Base-by-base conservation (phyloP, 1,284 basidiomycete species). In the Leucoagaricus sp. region DNA sequence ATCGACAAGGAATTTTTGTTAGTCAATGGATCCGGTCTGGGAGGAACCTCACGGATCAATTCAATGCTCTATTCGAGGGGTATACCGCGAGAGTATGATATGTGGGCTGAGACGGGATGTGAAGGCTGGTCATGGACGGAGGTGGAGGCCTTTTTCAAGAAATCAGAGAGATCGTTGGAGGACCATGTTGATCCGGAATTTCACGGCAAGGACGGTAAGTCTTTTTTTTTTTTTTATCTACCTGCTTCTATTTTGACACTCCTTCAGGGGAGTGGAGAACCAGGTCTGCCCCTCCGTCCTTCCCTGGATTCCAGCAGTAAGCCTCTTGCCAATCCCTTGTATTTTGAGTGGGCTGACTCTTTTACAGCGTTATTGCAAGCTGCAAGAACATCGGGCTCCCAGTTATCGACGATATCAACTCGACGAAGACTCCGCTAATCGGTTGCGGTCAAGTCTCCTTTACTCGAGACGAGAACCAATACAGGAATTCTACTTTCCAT, bases 1-100 rank as follows among this genome's bases (percentile, higher is more conserved):
- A n/a, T n/a, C n/a, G 25, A 25, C n/a, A 48, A 34, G 26, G 26
- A 21, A 9, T 26, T 55, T 15, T 25, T 40, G 23, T 23, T 55
- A 25, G 38, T 48, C 13, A 34, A 40, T 23, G 53, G 53, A 23
- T 55, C 53, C 9, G 53, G 34, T 13, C 46, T 55, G 5, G 45
- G 53, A 13, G 53, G 53, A 21, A 40, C n/a, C 23, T 21, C 53
- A 8, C 53, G 53, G 13, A 48, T 55, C 45, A 55, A 55, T 21
- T 36, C 29, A 13, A 48, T 55, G 53, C 19, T 55, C 3, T 55
- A 55, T 13, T 48, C 45, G 8, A 55, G 45, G 17, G 53, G 53
- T 10, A 19, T 33, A 7, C 26, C 13, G 34, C 26, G 17, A 48
- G 53, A 55, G 46, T 55, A 55, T 38, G 53, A 55, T 25, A 28